Percentiles rank a stretch among this genome's conserved stretches.
phyloP scores from a whole-genome alignment of 148 eudicot genomes.

The Dianthus caryophyllus region DNA sequence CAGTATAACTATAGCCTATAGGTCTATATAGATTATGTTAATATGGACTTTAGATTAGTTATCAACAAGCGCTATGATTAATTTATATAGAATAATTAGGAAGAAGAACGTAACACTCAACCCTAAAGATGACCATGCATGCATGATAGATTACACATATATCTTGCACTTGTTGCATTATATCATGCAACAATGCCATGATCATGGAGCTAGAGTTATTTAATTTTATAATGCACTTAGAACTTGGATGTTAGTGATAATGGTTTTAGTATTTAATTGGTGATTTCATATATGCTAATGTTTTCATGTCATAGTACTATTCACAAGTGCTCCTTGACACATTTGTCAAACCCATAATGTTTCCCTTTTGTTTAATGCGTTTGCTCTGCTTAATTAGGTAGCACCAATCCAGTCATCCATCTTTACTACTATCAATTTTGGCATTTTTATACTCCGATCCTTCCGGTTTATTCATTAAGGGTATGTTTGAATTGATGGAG shows the following conservation, averaged over 20 bases:
- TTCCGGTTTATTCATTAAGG: not conserved
- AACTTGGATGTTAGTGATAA: not conserved
- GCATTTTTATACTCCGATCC: not conserved
- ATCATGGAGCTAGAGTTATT: slow-evolving; percentile 9
- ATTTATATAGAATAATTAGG: no score
- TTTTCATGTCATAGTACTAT: not conserved
- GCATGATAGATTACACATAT: not conserved
- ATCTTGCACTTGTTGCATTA: slow-evolving; percentile 1
- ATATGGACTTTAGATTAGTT: no score
- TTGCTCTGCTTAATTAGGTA: not conserved
- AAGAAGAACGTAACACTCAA: not conserved
- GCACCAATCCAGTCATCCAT: not conserved
- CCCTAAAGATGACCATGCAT: not conserved
- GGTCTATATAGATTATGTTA: no score
- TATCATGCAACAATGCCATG: slow-evolving; percentile 9
- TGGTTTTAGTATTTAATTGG: slow-evolving; percentile 1
- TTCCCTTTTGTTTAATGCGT: not conserved
- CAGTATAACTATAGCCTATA: no score
- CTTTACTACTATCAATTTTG: not conserved
- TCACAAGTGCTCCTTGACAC: slow-evolving; percentile 19
- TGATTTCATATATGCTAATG: no score
- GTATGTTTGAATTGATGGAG: no score
- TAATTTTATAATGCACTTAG: not conserved
- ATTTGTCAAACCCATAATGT: not conserved
- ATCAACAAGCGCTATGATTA: no score